Percentiles rank a stretch among this genome's conserved stretches.
Conservation (phyloP, 1,284 basidiomycete species). For the Singerocomus rubriflavus region DNA sequence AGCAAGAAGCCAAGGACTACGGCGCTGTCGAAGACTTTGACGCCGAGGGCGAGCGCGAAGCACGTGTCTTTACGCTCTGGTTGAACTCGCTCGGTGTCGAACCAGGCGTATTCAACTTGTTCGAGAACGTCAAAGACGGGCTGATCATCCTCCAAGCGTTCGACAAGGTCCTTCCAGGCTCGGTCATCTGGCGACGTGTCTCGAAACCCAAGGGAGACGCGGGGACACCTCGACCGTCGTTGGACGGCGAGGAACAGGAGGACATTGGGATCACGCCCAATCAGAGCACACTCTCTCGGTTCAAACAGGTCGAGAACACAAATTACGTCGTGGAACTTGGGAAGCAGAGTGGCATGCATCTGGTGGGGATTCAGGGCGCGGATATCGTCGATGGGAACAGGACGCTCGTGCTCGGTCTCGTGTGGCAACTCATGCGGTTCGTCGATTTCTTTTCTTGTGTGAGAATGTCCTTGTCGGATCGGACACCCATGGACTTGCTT, state of each 20-base stretch:
- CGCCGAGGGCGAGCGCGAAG: slow-evolving; percentile 97
- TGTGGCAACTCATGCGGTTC: slow-evolving; percentile 97
- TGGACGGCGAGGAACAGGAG: slow-evolving; percentile 56
- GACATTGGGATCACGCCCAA: slow-evolving; percentile 77
- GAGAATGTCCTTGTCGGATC: no score
- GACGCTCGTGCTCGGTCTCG: slow-evolving; percentile 92
- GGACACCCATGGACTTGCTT: no score
- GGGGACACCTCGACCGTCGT: slow-evolving; percentile 37
- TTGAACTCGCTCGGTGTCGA: slow-evolving; percentile 96
- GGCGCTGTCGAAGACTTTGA: slow-evolving; percentile 96
- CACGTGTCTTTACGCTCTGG: slow-evolving; percentile 97
- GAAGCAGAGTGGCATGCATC: slow-evolving; percentile 89
- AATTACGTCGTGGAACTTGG: slow-evolving; percentile 95
- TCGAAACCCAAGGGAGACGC: slow-evolving; percentile 83
- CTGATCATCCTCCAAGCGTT: slow-evolving; percentile 92
- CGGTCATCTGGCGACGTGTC: slow-evolving; percentile 91
- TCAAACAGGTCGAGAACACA: slow-evolving; percentile 98
- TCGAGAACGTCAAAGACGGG: slow-evolving; percentile 94
- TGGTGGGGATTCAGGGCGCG: slow-evolving; percentile 96
- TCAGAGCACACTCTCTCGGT: slow-evolving; percentile 84
- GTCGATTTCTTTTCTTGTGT: slow-evolving; percentile 17
- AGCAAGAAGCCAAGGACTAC: slow-evolving; percentile 81
- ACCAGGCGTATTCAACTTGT: slow-evolving; percentile 93
- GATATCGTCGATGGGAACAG: slow-evolving; percentile 93
- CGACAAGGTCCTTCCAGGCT: slow-evolving; percentile 91